Evolutionary conservation across 495 filamentous ascomycete genomes (phyloP), one percentile per base, ranked within the genome.

Genomic region (Penicillium longicatenatum): DNA sequence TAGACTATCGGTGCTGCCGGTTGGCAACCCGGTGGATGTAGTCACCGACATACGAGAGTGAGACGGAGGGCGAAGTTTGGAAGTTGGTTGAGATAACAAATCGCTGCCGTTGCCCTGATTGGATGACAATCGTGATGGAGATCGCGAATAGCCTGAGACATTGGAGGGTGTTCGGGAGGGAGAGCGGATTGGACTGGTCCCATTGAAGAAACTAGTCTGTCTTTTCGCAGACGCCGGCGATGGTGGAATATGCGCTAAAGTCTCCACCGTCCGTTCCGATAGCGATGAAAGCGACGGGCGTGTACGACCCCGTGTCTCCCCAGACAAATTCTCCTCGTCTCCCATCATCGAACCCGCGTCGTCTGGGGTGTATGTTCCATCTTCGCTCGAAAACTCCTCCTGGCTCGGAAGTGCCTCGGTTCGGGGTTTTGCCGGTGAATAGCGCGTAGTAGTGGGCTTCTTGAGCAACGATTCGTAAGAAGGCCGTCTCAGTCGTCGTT

Each of bases 261-360:
- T 88, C 58, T 89, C 86, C 33, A 88, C 83, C 11, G 88, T 88
- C 41, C 88, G 75, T 49, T 91, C 88, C 14, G 85, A 87, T 21
- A 91, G 70, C 1, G 87, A 90, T 24, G 84, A 87, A 19, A 91
- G 70, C 1, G 87, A 90, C 21, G 84, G 82, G 26, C 70, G 59
- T 19, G 65, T 51, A 63, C 75, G 68, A 42, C 74, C 68, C 43
- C 78, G 72, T 22, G 51, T 26, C 47, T 78, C 73, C 20, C 62
- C 52, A 4, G 51, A n/a, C 12, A 49, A 54, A 19, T 24, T 37
- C 7, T 67, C 68, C 37, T 64, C 64, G 30, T 62, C 61, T 9
- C 57, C 63, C 11, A 58, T 59, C 44, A 44, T 24, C 21, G 54
- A 50, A 42, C 50, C 64, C 51, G 57, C 56, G n/a, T 58, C 54